Evolutionary conservation across 495 filamentous ascomycete genomes (phyloP), one percentile per base, ranked within the genome.

Genomic region (Cairneyella variabilis): DNA sequence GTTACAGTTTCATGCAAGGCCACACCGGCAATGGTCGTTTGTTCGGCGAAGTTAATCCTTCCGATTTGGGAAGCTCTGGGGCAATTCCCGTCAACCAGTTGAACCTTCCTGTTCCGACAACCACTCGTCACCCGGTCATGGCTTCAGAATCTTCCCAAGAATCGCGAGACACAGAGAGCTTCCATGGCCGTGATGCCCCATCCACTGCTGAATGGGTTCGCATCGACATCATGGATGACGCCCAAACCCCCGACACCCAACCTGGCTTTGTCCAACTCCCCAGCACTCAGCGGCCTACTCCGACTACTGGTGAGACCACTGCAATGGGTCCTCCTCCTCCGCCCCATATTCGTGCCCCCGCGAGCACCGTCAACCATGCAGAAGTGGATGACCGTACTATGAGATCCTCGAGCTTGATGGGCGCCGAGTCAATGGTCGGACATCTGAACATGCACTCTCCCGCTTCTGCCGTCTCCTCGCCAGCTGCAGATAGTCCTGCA

Each of bases 21-120:
- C 7, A 14, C 14, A 14, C 7, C 14, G 48, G 47, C 2, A 54
- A 54, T 22, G 53, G 48, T 22, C 51, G 84, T 25, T 73, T 96
- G 3, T 95, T 92, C 69, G 90, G 91, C 0, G 90, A 96, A 66
- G 84, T 96, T 4, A 82, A 80, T 22, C 65, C 73, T 11, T 89
- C 89, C 6, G 84, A 80, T 10, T 64, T 93, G 3, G 76, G 80
- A 18, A 91, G 85, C 67, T 71, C 70, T 14, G 75, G 72, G 26
- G 71, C 53, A 14, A 71, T 78, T 22, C 59, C 66, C 2, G 61
- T 63, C 6, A 56, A 68, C 21, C 72, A 69, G 16, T 59, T 77
- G 16, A 75, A 78, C 61, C 70, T 78, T 41, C 73, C 72, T 10
- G 53, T 72, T 47, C 50, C 60, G 8, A 23, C 5, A 16, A 41